These are phyloP conservation scores for Gastrodia elata DNA, from an alignment of 106 monocot species.

Conservation along the genomic window DNA sequence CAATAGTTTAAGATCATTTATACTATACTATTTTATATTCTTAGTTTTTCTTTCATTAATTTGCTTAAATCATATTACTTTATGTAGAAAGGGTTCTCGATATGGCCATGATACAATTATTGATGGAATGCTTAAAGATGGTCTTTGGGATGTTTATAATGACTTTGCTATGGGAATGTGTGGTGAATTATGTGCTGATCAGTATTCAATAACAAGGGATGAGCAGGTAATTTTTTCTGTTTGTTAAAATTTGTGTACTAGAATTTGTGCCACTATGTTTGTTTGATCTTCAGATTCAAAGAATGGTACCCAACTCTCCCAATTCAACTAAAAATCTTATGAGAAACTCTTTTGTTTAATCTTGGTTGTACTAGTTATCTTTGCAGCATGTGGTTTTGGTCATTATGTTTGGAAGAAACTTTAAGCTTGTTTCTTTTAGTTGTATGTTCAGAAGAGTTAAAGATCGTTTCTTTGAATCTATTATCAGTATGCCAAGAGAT, in stretches of 20 bases:
- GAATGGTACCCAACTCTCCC: background rate
- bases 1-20: background rate
- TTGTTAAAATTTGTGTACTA: background rate
- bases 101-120: conserved; percentile 91
- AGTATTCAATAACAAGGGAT: conserved; percentile 72
- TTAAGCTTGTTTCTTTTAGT: background rate
- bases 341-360: background rate
- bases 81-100: conserved; percentile 82
- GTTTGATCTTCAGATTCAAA: background rate
- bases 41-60: background rate
- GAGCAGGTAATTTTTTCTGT: conserved; percentile 60
- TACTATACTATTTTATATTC: background rate
- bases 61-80: background rate
- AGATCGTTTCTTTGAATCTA: background rate
- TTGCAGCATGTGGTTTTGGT: background rate
- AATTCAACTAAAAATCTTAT: background rate
- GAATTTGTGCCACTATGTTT: background rate
- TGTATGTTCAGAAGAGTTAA: background rate
- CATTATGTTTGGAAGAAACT: background rate
- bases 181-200: conserved; percentile 87
- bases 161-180: conserved; percentile 90
- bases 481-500: background rate
- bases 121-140: conserved; percentile 98
- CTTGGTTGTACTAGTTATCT: background rate
- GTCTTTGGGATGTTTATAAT: conserved; percentile 93